These are phyloP conservation scores for Pseudogymnoascus sp. DNA, from an alignment of 2,329 filamentous ascomycete genomes.

Conservation along the genomic window DNA sequence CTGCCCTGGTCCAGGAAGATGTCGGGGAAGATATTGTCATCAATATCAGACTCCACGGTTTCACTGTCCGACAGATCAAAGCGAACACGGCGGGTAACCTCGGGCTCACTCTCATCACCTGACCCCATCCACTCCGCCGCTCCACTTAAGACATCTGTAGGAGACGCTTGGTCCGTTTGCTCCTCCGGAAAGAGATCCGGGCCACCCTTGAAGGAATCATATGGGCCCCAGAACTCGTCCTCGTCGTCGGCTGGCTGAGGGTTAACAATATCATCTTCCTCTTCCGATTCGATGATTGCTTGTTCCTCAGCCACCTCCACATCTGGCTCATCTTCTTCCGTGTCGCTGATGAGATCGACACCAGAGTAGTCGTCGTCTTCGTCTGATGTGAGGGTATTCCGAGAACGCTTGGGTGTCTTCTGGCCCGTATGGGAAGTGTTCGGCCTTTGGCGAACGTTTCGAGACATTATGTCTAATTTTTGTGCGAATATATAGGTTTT, in stretches of 20 bases:
- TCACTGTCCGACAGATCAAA: constrained; percentile 64
- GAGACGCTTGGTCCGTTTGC: constrained; percentile 17
- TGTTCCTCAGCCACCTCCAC: constrained; percentile 71
- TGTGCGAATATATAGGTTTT: constrained; percentile 1
- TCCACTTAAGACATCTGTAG: constrained; percentile 15
- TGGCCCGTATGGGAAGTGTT: constrained; percentile 29
- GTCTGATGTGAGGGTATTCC: constrained; percentile 45
- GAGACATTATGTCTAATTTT: constrained; percentile 26
- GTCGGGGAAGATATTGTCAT: constrained; percentile 57
- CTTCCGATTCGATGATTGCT: constrained; percentile 52
- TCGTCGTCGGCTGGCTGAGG: constrained; percentile 30
- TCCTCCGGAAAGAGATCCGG: constrained; percentile 30
- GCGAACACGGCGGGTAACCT: constrained; percentile 49
- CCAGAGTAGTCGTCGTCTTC: constrained; percentile 63
- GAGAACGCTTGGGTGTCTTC: constrained; percentile 27
- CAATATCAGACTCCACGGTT: constrained; percentile 54
- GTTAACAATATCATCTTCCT: constrained; percentile 34
- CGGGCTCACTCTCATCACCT: constrained; percentile 13
- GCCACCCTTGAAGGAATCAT: constrained; percentile 43
- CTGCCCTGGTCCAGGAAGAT: constrained; percentile 70
- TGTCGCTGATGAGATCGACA: constrained; percentile 72
- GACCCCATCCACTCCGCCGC: constrained; percentile 13
- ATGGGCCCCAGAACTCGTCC: constrained; percentile 38
- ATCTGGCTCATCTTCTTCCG: constrained; percentile 72
- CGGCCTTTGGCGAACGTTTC: constrained; percentile 45